A percentile compares a stretch with the other conserved stretches of the same genome.
phyloP scores from a whole-genome alignment of 768 basidiomycete species.

The Russula olivacea region DNA sequence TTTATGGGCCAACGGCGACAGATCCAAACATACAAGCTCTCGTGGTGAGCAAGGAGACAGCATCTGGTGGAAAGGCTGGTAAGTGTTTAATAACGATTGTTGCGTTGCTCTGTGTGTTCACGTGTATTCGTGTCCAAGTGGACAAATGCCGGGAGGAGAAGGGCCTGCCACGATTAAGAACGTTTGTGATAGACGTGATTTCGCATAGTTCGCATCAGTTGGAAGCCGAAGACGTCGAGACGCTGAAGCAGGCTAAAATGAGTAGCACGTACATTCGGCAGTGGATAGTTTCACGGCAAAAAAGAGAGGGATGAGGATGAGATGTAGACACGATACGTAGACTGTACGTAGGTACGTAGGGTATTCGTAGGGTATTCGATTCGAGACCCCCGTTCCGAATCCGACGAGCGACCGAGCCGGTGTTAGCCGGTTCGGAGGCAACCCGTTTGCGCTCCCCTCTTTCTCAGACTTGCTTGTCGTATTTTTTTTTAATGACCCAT shows the following conservation, averaged over 20 bases:
- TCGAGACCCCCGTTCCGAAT: neutral
- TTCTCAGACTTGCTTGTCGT: neutral
- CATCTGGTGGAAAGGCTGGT: slow-evolving; percentile 70
- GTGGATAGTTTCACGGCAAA: slow-evolving; percentile 55
- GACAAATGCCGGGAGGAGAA: slow-evolving; percentile 52
- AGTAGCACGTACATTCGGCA: slow-evolving; percentile 90
- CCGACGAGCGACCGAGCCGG: neutral
- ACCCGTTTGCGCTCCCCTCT: neutral
- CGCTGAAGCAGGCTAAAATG: slow-evolving; percentile 78
- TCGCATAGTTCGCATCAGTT: slow-evolving; percentile 55
- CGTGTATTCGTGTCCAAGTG: slow-evolving; percentile 40
- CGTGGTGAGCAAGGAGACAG: slow-evolving; percentile 87
- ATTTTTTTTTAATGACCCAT: slow-evolving; percentile 4
- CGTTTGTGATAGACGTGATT: slow-evolving; percentile 87
- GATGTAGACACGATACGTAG: neutral
- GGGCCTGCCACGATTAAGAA: slow-evolving; percentile 51
- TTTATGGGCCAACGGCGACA: slow-evolving; percentile 86
- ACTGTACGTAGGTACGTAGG: too few relatives aligned
- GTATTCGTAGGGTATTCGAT: too few relatives aligned
- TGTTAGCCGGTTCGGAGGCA: neutral
- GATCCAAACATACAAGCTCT: slow-evolving; percentile 88
- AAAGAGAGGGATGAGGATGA: neutral
- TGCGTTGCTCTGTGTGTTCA: neutral
- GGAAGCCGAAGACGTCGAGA: slow-evolving; percentile 59
- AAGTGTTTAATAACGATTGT: slow-evolving; percentile 30